These are phyloP conservation scores for Cyclostephanos tholiformis DNA, from an alignment of 108 stramenopile genomes.

Conservation along the genomic window DNA sequence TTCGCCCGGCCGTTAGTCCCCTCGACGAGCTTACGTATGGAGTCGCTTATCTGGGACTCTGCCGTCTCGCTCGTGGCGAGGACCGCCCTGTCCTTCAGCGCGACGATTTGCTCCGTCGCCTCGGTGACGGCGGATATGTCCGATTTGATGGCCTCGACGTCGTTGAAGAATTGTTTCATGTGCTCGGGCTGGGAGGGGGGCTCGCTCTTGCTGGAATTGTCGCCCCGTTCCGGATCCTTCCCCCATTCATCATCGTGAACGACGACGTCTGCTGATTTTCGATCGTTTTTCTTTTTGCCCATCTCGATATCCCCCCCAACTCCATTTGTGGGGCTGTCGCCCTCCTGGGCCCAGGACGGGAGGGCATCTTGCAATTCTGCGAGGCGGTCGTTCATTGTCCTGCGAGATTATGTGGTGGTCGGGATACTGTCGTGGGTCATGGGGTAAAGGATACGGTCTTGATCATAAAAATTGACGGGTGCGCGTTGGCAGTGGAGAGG, in stretches of 20 bases:
- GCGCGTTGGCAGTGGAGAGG: too few relatives aligned
- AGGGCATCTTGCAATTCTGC: slow-evolving; percentile 63
- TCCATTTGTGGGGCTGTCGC: slow-evolving; percentile 10
- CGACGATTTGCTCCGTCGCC: slow-evolving; percentile 70
- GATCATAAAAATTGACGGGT: too few relatives aligned
- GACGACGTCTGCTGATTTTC: slow-evolving; percentile 11
- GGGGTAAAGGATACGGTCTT: too few relatives aligned
- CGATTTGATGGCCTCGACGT: slow-evolving; percentile 81
- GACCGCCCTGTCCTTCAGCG: slow-evolving; percentile 79
- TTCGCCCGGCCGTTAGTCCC: slow-evolving; percentile 85
- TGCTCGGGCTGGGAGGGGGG: slow-evolving; percentile 50
- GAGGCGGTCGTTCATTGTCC: slow-evolving; percentile 81
- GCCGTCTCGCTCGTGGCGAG: slow-evolving; percentile 78
- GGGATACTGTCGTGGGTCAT: too few relatives aligned
- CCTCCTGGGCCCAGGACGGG: slow-evolving; percentile 73
- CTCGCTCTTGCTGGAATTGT: slow-evolving; percentile 1
- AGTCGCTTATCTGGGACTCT: slow-evolving; percentile 69
- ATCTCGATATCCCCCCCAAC: slow-evolving; percentile 72
- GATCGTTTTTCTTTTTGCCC: slow-evolving; percentile 24
- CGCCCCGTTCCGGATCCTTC: slow-evolving; percentile 10
- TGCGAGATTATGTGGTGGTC: too few relatives aligned
- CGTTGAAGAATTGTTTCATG: slow-evolving; percentile 85
- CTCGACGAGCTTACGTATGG: slow-evolving; percentile 69
- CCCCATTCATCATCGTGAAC: slow-evolving; percentile 18
- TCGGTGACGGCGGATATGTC: slow-evolving; percentile 73